Percentiles rank a stretch among this genome's conserved stretches.
These are phyloP conservation scores for Calonectria multiphialidica DNA, from an alignment of 2,329 filamentous ascomycete genomes.

Conservation along the genomic window DNA sequence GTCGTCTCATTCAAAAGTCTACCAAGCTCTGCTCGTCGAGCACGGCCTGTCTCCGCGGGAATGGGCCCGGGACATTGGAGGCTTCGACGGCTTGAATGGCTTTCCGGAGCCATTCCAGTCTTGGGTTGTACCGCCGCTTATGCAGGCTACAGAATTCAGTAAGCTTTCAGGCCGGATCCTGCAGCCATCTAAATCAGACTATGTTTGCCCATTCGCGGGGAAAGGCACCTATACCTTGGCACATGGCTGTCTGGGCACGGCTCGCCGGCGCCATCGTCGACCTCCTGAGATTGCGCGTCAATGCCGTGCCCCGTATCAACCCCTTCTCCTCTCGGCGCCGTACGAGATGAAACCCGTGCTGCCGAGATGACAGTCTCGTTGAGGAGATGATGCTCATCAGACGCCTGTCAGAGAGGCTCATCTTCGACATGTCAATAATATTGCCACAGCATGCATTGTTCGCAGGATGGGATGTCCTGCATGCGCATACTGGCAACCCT, in stretches of 20 bases:
- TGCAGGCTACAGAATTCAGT: constrained; percentile 44
- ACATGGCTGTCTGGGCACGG: constrained; percentile 31
- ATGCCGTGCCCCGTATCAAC: constrained; percentile 22
- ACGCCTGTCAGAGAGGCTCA: constrained; percentile 6
- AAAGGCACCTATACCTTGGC: constrained; percentile 31
- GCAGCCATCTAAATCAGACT: constrained; percentile 34
- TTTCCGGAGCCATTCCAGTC: constrained; percentile 25
- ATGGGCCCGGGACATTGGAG: constrained; percentile 25
- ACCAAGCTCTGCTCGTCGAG: constrained; percentile 18
- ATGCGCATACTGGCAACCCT: constrained; percentile 34
- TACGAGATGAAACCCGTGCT: constrained; percentile 39
- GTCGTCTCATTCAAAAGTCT: constrained; percentile 27
- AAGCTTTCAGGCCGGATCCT: constrained; percentile 35
- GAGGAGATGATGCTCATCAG: constrained; percentile 39
- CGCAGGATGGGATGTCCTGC: constrained; percentile 36
- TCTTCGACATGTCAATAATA: constrained; percentile 37
- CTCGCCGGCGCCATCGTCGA: constrained; percentile 35
- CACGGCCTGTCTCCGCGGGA: constrained; percentile 26
- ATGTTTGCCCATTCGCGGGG: constrained; percentile 37
- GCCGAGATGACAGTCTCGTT: constrained; percentile 34
- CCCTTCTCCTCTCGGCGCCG: constrained; percentile 9
- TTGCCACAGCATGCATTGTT: constrained; percentile 33
- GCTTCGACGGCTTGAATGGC: constrained; percentile 25
- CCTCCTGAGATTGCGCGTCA: constrained; percentile 32
- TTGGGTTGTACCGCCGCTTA: constrained; percentile 43